Base-by-base conservation (phyloP, 495 filamentous ascomycete genomes). In the Xylaria castorea region DNA sequence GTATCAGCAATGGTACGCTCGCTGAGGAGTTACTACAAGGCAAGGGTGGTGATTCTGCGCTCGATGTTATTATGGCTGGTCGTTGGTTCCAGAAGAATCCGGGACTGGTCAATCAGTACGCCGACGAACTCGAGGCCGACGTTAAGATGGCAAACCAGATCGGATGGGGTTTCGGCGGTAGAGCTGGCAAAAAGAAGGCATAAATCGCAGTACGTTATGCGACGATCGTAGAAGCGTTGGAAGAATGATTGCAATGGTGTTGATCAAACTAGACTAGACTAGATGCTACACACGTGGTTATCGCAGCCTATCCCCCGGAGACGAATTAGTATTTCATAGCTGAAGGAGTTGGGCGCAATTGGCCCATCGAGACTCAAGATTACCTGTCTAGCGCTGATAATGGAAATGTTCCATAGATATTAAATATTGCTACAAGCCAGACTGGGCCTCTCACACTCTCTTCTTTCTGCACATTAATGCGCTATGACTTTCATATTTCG, bases 41-140 rank as follows among this genome's bases (percentile, higher is more conserved):
- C 20, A 81, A 57, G 22, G 32, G 30, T 20, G 69, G 50, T 16
- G 78, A 80, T 18, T 64, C 71, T 46, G 73, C 76, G 27, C 71
- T 92, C 46, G 91, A 93, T 77, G 78, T 90, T 32, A 85, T 87
- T 5, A 79, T 90, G 16, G 86, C 87, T 8, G 92, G 90, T 2
- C 81, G 92, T 11, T 84, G 81, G 67, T 94, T 93, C 79, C 90
- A 90, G 78, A 91, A 90, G 81, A 89, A 93, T 75, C 90, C 91
- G 0, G 86, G 87, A 0, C 75, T 92, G 38, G 89, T 91, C 63
- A 20, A 51, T 1, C 44, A 91, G 89, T 86, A 76, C 80, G 91
- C 90, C 0, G 87, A 90, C 70, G 89, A 92, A 30, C 78, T 92
- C 36, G 87, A 84, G 6, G 85, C 90, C 11, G 81, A 87, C 57